Evolutionary conservation across 257 asterid species (phyloP).

Genomic region (Paulownia fortunei): DNA sequence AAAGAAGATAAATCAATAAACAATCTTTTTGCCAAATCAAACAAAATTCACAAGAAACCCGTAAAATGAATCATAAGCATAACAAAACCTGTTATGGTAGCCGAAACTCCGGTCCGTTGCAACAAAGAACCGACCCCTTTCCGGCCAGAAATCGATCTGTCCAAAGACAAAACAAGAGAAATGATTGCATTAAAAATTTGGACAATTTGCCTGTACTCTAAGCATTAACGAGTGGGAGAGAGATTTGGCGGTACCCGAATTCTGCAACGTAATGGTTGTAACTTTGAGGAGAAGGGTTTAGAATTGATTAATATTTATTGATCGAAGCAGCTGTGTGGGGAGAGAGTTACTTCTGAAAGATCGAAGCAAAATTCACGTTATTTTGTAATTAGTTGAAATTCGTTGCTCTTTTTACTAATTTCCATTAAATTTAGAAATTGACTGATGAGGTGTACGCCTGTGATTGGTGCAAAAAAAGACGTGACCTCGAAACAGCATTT

Average conservation of each 20-base stretch:
- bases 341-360: conserved; percentile 11
- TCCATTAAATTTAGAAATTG: neutral
- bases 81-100: conserved; percentile 31
- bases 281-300: conserved; percentile 32
- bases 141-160: conserved; percentile 46
- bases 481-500: conserved; percentile 31
- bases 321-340: conserved; percentile 21
- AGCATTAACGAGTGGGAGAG: conserved; percentile 9
- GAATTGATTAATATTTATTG: conserved; percentile 14
- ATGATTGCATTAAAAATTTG: conserved; percentile 13
- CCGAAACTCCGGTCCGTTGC: conserved; percentile 40
- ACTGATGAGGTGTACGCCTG: conserved; percentile 16
- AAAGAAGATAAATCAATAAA: conserved; percentile 10
- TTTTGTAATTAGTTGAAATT: neutral
- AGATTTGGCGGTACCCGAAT: conserved; percentile 28
- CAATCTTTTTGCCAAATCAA: conserved; percentile 16
- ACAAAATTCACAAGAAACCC: conserved; percentile 27
- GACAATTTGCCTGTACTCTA: neutral
- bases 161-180: conserved; percentile 8
- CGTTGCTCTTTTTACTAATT: neutral
- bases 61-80: conserved; percentile 21
- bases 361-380: conserved; percentile 17
- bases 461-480: conserved; percentile 10
- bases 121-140: conserved; percentile 30
- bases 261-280: neutral